Evolutionary conservation across 768 basidiomycete species (phyloP).

Genomic region (Amanita thiersii): DNA sequence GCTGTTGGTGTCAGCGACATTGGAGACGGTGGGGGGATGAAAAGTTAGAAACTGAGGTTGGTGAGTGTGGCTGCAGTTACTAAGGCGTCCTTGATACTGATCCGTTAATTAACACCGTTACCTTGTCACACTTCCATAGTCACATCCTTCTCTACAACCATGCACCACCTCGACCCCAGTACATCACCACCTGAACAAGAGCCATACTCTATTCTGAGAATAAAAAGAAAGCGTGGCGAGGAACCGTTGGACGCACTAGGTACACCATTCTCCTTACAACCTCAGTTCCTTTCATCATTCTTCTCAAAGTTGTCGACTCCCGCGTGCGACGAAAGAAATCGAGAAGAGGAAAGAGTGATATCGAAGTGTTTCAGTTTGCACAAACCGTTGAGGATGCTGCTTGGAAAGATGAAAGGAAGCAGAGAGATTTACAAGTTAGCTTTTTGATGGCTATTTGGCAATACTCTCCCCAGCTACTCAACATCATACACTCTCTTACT

Average conservation of each 20-base stretch:
- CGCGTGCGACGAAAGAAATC: constrained; percentile 54
- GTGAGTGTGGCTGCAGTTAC: too few species aligned
- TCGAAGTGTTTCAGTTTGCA: constrained; percentile 72
- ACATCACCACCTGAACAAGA: constrained; percentile 18
- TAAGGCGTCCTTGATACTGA: too few species aligned
- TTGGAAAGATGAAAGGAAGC: constrained; percentile 54
- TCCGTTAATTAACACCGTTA: too few species aligned
- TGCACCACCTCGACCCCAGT: constrained; percentile 22
- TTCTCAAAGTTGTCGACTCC: constrained; percentile 53
- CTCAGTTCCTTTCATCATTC: constrained; percentile 11
- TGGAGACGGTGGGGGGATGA: too few species aligned
- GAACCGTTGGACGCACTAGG: constrained; percentile 79
- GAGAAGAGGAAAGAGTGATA: constrained; percentile 32
- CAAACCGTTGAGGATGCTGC: constrained; percentile 65
- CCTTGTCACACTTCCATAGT: neutral
- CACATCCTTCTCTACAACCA: constrained; percentile 9
- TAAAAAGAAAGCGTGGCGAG: constrained; percentile 77
- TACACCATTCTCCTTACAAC: constrained; percentile 21
- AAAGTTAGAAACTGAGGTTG: too few species aligned
- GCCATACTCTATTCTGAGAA: constrained; percentile 66
- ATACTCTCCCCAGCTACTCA: neutral
- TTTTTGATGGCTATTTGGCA: constrained; percentile 10
- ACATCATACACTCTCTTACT: neutral
- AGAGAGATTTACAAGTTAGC: constrained; percentile 55
- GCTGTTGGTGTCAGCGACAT: too few species aligned